phyloP scores from a whole-genome alignment of 306 rosid species.

The Datisca glomerata region DNA sequence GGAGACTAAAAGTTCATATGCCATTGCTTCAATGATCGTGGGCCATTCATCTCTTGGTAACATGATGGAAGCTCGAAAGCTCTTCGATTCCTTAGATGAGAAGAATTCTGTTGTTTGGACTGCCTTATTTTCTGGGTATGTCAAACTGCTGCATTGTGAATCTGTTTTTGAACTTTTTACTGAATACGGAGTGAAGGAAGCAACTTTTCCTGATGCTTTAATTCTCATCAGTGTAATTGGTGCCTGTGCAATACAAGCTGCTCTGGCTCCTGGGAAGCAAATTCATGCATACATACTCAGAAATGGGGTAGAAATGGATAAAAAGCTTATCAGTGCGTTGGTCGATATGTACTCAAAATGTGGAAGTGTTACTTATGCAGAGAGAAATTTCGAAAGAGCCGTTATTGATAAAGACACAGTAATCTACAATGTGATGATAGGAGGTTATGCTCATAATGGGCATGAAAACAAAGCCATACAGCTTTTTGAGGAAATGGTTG shows the following conservation, averaged over 20 bases:
- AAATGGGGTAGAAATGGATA: slow-evolving; percentile 26
- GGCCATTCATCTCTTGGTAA: slow-evolving; percentile 57
- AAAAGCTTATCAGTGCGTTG: slow-evolving; percentile 48
- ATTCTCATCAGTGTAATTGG: slow-evolving; percentile 45
- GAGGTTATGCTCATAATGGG: slow-evolving; percentile 76
- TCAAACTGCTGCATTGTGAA: slow-evolving; percentile 46
- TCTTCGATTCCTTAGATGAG: slow-evolving; percentile 44
- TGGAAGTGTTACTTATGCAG: slow-evolving; percentile 46
- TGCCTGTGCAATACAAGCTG: slow-evolving; percentile 57
- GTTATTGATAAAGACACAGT: slow-evolving; percentile 37
- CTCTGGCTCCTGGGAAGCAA: slow-evolving; percentile 60
- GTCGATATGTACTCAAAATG: slow-evolving; percentile 85
- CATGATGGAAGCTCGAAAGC: slow-evolving; percentile 43
- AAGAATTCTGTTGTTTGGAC: slow-evolving; percentile 55
- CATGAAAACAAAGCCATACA: slow-evolving; percentile 37
- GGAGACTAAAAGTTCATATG: slow-evolving; percentile 26
- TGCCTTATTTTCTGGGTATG: slow-evolving; percentile 59
- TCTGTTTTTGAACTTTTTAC: slow-evolving; percentile 43
- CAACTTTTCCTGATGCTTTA: slow-evolving; percentile 29
- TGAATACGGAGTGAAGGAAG: slow-evolving; percentile 29
- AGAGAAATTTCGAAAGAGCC: slow-evolving; percentile 27
- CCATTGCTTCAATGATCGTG: slow-evolving; percentile 42
- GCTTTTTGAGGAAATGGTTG: slow-evolving; percentile 50
- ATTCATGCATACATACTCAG: slow-evolving; percentile 51
- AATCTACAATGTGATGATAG: slow-evolving; percentile 58